phyloP scores from a whole-genome alignment of 768 basidiomycete species.

The Collybia mongolica region DNA sequence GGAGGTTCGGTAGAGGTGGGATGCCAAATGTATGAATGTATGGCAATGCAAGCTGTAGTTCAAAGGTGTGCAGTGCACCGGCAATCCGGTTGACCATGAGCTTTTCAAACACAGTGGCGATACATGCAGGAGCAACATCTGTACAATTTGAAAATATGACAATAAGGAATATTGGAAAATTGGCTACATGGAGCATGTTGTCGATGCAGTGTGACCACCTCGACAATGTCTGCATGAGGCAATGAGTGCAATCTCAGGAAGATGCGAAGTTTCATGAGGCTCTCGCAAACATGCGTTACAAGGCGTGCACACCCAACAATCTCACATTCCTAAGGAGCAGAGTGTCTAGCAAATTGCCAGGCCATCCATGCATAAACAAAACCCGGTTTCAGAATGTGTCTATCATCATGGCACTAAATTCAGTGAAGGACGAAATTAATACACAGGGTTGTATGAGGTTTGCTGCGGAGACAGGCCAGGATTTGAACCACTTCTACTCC shows the following conservation, averaged over 20 bases:
- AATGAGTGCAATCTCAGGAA: constrained; percentile 14
- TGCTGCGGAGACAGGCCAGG: constrained; percentile 22
- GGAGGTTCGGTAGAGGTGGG: no score
- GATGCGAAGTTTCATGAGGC: constrained; percentile 26
- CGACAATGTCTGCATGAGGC: no score
- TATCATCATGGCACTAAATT: constrained; percentile 30
- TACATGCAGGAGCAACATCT: no score
- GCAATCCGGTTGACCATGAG: no score
- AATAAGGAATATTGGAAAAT: no score
- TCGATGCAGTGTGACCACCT: no score
- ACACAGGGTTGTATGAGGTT: constrained; percentile 21
- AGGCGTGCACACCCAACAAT: constrained; percentile 35
- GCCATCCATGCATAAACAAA: background rate
- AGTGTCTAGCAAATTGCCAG: constrained; percentile 14
- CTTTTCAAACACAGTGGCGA: no score
- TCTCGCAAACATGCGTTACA: constrained; percentile 38
- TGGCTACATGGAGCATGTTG: no score
- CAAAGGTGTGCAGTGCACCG: no score
- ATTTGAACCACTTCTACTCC: constrained; percentile 26
- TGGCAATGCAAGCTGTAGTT: no score
- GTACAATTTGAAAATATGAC: no score
- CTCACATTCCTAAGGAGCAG: constrained; percentile 27
- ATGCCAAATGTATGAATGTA: no score
- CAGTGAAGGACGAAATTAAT: constrained; percentile 31
- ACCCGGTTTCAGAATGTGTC: constrained; percentile 25